phyloP scores from a whole-genome alignment of 2,329 filamentous ascomycete genomes.

The Myriosclerotinia curreyana region DNA sequence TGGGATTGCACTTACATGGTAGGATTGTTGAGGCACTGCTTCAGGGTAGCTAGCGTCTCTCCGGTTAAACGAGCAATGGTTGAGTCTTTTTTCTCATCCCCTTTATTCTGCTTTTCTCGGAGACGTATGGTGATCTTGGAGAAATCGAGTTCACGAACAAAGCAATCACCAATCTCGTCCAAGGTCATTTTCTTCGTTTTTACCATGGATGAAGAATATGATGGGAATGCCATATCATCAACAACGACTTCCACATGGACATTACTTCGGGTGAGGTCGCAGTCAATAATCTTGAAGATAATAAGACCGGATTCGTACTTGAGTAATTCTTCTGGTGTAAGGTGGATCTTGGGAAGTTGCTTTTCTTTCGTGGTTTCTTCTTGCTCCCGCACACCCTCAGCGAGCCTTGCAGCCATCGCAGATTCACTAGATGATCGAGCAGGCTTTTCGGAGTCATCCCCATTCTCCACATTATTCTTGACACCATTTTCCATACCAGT shows the following conservation, averaged over 20 bases:
- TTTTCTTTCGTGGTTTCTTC: conserved; percentile 47
- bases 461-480: conserved; percentile 26
- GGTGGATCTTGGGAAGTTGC: conserved; percentile 69
- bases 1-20: conserved; percentile 17
- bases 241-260: conserved; percentile 83
- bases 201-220: conserved; percentile 77
- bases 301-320: conserved; percentile 88
- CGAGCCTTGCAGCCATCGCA: conserved; percentile 33
- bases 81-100: conserved; percentile 65
- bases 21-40: conserved; percentile 62
- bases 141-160: conserved; percentile 95
- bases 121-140: conserved; percentile 87
- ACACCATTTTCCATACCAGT: conserved; percentile 29
- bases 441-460: conserved; percentile 41
- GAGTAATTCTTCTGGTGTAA: conserved; percentile 75
- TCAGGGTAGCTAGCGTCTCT: conserved; percentile 81
- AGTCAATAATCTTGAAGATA: conserved; percentile 92
- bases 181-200: conserved; percentile 68
- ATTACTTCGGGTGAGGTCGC: conserved; percentile 72
- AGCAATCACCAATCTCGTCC: conserved; percentile 91
- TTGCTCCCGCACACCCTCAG: conserved; percentile 42
- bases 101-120: conserved; percentile 74
- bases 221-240: conserved; percentile 91
- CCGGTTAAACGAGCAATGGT: conserved; percentile 80
- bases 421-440: conserved; percentile 41